Base-by-base conservation (phyloP, 257 asterid species). In the Jacaranda copaia region DNA sequence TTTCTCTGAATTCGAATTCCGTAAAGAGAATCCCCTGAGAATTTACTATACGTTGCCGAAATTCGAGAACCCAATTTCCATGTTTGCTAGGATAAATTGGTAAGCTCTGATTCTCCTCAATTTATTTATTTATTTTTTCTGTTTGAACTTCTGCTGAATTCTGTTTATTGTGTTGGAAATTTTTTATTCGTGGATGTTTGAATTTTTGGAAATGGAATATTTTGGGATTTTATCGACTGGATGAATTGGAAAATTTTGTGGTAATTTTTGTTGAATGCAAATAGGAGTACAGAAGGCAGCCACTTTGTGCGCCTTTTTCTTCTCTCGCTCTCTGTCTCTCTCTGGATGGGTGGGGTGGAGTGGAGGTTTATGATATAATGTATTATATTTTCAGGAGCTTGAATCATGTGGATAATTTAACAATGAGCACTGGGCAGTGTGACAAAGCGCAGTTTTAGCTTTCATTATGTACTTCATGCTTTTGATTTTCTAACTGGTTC, bases 21-120 rank as follows among this genome's bases (percentile, higher is more conserved):
- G 9, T 43, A 76, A 76, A 48, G 69, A 72, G 74, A 81, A 78
- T 58, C 72, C 85, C 82, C 60, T 35, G 55, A 42, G 52, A 48
- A 45, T 46, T 56, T 60, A 16, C 68, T 49, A 52, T 42, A 18
- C 32, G 8, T n/a, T 48, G 73, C 32, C 32, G 32, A n/a, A n/a
- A 25, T 25, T 25, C 32, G 77, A 71, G 72, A 55, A 51, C 42
- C 49, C 43, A n/a, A 49, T 63, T 49, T 9, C 36, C 9, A 35
- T 42, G 53, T 51, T 38, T 13, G 65, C 60, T 68, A 59, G 56
- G 67, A 62, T 10, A 46, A 9, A 12, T 59, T 35, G 78, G 87
- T 77, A 36, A 39, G 78, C 70, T 36, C 13, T 68, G 20, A 32
- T 40, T 62, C 20, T 68, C 62, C 56, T 77, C 60, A 64, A 73